These are phyloP conservation scores for Colletotrichum shisoi DNA, from an alignment of 2,329 filamentous ascomycete species.

Conservation along the genomic window DNA sequence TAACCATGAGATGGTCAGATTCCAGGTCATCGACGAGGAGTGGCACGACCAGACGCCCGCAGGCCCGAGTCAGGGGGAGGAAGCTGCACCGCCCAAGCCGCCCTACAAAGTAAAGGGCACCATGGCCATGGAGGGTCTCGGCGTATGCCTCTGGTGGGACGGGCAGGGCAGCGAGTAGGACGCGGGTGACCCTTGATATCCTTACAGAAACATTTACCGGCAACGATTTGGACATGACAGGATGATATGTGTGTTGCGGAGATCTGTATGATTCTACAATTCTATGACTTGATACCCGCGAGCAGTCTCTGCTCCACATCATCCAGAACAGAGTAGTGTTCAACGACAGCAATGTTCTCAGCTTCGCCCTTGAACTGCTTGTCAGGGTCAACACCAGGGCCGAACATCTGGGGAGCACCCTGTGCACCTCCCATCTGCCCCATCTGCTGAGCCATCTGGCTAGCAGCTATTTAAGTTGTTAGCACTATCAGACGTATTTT, in stretches of 20 bases:
- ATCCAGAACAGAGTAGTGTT: constrained; percentile 91
- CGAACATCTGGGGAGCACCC: constrained; percentile 74
- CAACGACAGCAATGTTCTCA: constrained; percentile 93
- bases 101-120: constrained; percentile 74
- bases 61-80: constrained; percentile 68
- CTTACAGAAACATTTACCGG: background rate
- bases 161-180: constrained; percentile 35
- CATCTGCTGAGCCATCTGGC: constrained; percentile 91
- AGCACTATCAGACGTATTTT: constrained; percentile 40
- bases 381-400: constrained; percentile 90
- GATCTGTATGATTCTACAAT: constrained; percentile 32
- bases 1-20: constrained; percentile 84
- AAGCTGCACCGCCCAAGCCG: constrained; percentile 68
- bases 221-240: constrained; percentile 4
- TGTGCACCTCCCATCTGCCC: constrained; percentile 75
- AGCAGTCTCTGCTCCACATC: constrained; percentile 86
- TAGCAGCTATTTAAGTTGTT: constrained; percentile 71
- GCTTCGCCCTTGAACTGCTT: constrained; percentile 93
- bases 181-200: constrained; percentile 11
- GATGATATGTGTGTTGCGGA: constrained; percentile 11
- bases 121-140: constrained; percentile 70
- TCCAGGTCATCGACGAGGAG: constrained; percentile 84
- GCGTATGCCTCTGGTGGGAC: constrained; percentile 72
- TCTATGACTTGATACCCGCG: constrained; percentile 57
- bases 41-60: constrained; percentile 89